Percentiles rank a stretch among this genome's conserved stretches.
Evolutionary conservation across 805 yeast species (phyloP).

Genomic region (Ogataea populi-albae): DNA sequence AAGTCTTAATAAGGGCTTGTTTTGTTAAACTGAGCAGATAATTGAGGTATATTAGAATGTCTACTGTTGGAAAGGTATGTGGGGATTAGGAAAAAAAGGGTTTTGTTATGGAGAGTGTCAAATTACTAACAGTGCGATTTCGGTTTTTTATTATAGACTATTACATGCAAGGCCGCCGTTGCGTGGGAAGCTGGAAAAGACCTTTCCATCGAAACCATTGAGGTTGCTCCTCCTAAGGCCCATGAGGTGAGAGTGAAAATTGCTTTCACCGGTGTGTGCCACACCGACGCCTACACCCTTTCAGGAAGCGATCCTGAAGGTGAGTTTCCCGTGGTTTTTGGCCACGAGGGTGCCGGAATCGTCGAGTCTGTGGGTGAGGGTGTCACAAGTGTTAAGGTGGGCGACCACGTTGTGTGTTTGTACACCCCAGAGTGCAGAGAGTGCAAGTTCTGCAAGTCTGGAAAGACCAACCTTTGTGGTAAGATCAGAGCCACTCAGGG

Average conservation of each 20-base stretch:
- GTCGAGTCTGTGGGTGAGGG: slow-evolving; percentile 96
- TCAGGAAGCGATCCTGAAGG: slow-evolving; percentile 97
- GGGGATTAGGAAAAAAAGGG: too few species aligned
- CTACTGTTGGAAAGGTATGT: slow-evolving; percentile 32
- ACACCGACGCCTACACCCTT: slow-evolving; percentile 95
- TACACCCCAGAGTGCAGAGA: slow-evolving; percentile 96
- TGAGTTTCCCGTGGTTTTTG: slow-evolving; percentile 86
- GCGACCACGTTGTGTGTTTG: slow-evolving; percentile 90
- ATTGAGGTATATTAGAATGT: too few species aligned
- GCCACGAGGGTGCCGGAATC: slow-evolving; percentile 98
- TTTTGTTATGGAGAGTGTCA: too few species aligned
- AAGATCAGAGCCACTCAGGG: slow-evolving; percentile 97
- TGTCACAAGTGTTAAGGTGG: slow-evolving; percentile 83
- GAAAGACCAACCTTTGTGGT: slow-evolving; percentile 96
- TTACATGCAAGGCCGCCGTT: slow-evolving; percentile 92
- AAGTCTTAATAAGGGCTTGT: too few species aligned
- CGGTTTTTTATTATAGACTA: too few species aligned
- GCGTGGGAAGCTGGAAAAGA: slow-evolving; percentile 91
- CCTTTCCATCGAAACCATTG: slow-evolving; percentile 77
- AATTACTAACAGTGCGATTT: too few species aligned
- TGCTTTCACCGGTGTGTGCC: slow-evolving; percentile 91
- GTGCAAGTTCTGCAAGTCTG: slow-evolving; percentile 92
- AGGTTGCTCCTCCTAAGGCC: slow-evolving; percentile 91
- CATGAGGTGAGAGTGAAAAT: slow-evolving; percentile 95
- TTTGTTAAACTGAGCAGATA: too few species aligned